Conservation (phyloP, 164 flowering plant species). For the Sextonia rubra region DNA sequence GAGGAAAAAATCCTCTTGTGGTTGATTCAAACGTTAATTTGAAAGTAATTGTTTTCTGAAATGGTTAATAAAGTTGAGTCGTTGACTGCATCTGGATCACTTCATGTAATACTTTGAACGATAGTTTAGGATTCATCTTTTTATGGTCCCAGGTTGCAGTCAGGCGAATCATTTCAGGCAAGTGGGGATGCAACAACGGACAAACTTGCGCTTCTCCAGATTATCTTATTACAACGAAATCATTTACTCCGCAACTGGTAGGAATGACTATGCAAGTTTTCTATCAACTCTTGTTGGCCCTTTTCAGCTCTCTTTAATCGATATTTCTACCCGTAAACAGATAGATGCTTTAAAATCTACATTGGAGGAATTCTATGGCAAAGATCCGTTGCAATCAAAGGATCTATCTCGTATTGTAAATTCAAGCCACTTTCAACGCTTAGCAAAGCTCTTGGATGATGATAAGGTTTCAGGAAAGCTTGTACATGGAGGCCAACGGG, state of each 20-base stretch:
- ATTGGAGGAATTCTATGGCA: conserved; percentile 66
- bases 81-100: not conserved
- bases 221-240: conserved; percentile 65
- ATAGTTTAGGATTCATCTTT: conserved; percentile 8
- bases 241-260: conserved; percentile 72
- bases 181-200: conserved; percentile 74
- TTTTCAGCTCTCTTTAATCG: not conserved
- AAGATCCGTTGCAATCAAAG: conserved; percentile 59
- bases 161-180: conserved; percentile 59
- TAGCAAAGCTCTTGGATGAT: conserved; percentile 67
- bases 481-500: conserved; percentile 73
- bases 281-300: not conserved
- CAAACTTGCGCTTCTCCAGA: conserved; percentile 78
- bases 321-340: conserved; percentile 27
- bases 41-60: conserved; percentile 31
- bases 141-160: conserved; percentile 51
- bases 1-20: conserved; percentile 88
- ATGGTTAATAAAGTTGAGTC: too few species aligned
- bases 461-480: conserved; percentile 68
- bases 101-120: not conserved
- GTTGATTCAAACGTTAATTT: conserved; percentile 70
- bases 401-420: conserved; percentile 82
- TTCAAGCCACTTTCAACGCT: conserved; percentile 61
- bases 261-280: not conserved
- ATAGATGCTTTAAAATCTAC: conserved; percentile 51